A percentile compares a stretch with the other conserved stretches of the same genome.
Conservation (phyloP, 2,329 filamentous ascomycete species). For the Paramyrothecium sp. region DNA sequence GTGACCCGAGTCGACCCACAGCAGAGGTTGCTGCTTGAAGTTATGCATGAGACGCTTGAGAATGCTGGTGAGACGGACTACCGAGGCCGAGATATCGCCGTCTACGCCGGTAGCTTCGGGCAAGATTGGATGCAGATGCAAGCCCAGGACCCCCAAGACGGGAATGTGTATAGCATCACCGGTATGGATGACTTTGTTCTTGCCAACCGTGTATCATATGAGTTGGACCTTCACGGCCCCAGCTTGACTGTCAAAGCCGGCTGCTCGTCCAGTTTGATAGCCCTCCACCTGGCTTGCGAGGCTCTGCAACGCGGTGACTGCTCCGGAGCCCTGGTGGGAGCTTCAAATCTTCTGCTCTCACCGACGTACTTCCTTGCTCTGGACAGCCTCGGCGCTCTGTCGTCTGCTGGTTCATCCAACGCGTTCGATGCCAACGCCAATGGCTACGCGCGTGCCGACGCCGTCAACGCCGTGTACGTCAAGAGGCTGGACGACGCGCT, state of each 20-base stretch:
- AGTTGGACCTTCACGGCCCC: constrained; percentile 25
- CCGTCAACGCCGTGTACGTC: constrained; percentile 33
- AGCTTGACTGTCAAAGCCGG: constrained; percentile 30
- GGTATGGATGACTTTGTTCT: constrained; percentile 13
- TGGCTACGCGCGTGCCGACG: constrained; percentile 27
- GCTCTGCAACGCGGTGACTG: constrained; percentile 17
- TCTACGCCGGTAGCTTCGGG: constrained; percentile 4
- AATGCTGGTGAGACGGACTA: constrained; percentile 6
- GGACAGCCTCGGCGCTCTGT: not conserved
- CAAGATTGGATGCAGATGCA: constrained; percentile 5
- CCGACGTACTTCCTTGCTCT: not conserved
- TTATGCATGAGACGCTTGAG: constrained; percentile 11
- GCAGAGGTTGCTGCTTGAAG: constrained; percentile 25
- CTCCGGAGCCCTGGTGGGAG: constrained; percentile 19
- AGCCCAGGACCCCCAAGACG: constrained; percentile 1
- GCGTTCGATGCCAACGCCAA: constrained; percentile 7
- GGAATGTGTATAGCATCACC: constrained; percentile 14
- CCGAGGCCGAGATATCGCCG: not conserved
- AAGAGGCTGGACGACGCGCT: constrained; percentile 40
- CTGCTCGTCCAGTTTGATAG: constrained; percentile 24
- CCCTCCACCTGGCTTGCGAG: constrained; percentile 23
- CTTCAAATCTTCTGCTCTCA: constrained; percentile 10
- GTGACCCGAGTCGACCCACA: constrained; percentile 22
- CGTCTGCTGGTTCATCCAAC: constrained; percentile 19
- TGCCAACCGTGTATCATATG: constrained; percentile 25